Base-by-base conservation (phyloP, 73 alveolate genomes). In the Paramecium pentaurelia region DNA sequence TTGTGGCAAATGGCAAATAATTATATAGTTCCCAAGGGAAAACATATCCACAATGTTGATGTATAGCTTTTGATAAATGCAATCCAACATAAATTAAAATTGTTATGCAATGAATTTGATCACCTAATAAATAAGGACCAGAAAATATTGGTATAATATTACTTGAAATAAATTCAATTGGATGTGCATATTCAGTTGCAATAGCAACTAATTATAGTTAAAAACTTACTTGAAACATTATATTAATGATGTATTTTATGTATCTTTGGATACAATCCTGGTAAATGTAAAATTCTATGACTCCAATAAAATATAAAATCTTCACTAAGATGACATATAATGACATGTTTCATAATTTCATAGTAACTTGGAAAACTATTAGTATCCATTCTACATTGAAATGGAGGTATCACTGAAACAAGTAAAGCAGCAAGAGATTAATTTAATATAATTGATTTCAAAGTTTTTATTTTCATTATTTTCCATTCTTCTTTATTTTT, bases 131-230 rank as follows among this genome's bases (percentile, higher is more conserved):
- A 49, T 89, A 28, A 34, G 95, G 93, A 16, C 97, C 96, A 51
- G 87, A 40, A 16, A 70, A 58, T 18, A 86, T 68, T 25, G 98
- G 98, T 0, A 95, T 42, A 11, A 95, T 60, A 44, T 92, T 94
- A 3, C 98, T 94, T 10, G 94, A 87, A 5, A 95, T 34, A 75
- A 73, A 94, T 36, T 95, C 98, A 5, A 95, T 25, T n/a, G 98
- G 98, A 86, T 95, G 98, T 45, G 96, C 89, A 93, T 93, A 93
- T 51, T 94, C 95, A n/a, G 96, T 89, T 40, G 97, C 87, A 37
- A 38, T 38, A 6, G 87, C 58, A 73, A 73, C 87, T 73, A 37
- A 73, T 16, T 73, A 2, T 36, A 18, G 25, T 12, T 73, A 18
- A 34, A 36, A 73, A 16, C 18, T 4, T 73, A 73, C 87, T 86